Conservation (phyloP, 2,329 filamentous ascomycete genomes). For the Ophiostoma himal-ulmi region DNA sequence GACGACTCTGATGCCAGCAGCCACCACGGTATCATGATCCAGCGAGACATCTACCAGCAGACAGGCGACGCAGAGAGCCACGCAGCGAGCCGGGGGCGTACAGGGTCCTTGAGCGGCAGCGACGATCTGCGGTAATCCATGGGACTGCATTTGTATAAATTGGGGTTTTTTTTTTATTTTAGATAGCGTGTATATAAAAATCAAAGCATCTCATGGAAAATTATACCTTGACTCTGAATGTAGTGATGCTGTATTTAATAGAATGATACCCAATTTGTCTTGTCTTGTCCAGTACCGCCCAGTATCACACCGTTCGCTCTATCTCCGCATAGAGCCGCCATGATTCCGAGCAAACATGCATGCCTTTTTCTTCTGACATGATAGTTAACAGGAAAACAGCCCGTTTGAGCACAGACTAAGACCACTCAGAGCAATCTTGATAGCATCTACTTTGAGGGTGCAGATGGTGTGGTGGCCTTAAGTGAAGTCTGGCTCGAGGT, state of each 20-base stretch:
- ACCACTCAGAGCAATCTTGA: background rate
- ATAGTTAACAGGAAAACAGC: no score
- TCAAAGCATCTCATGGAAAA: background rate
- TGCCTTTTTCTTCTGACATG: background rate
- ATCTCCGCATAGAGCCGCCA: background rate
- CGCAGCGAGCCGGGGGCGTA: background rate
- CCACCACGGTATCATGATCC: background rate
- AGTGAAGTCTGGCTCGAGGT: background rate
- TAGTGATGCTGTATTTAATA: no score
- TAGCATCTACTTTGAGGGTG: background rate
- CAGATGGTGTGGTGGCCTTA: background rate
- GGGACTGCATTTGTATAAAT: background rate
- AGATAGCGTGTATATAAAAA: background rate
- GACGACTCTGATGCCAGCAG: background rate
- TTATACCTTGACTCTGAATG: no score
- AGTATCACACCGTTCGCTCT: background rate
- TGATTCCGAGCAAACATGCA: background rate
- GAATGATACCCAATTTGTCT: no score
- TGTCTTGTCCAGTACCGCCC: no score
- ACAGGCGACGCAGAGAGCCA: background rate
- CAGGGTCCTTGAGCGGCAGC: background rate
- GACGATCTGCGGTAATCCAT: background rate
- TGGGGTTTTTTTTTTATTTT: background rate
- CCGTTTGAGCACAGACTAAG: no score
- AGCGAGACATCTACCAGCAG: background rate